These are phyloP conservation scores for Durusdinium trenchii DNA, from an alignment of 73 alveolate genomes.

Conservation along the genomic window DNA sequence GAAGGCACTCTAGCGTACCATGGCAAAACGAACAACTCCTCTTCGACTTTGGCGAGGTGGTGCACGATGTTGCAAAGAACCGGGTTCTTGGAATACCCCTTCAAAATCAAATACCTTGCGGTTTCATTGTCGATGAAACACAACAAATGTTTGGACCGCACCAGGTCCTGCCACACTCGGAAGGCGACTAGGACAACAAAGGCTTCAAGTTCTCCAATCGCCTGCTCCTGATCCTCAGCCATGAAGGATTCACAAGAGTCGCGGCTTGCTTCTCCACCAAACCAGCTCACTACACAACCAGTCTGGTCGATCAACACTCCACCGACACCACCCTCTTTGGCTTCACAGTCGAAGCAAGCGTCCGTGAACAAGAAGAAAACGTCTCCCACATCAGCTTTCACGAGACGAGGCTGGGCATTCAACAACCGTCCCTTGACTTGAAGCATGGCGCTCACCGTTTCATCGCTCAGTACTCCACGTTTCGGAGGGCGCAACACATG, in stretches of 20 bases:
- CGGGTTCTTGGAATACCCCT: background rate
- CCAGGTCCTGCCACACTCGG: background rate
- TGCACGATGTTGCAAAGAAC: background rate
- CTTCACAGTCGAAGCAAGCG: conserved; percentile 5
- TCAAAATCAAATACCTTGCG: background rate
- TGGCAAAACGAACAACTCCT: background rate
- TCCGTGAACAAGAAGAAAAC: background rate
- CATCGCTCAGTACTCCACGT: background rate
- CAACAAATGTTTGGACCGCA: background rate
- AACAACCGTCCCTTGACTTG: background rate
- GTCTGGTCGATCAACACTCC: background rate
- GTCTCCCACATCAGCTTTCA: background rate
- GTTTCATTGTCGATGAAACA: conserved; percentile 24
- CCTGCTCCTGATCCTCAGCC: conserved; percentile 15
- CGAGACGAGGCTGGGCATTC: background rate
- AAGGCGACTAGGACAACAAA: conserved; percentile 15
- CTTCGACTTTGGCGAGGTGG: background rate
- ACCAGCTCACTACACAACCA: background rate
- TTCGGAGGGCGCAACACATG: too few species aligned
- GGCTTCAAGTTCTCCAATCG: conserved; percentile 29
- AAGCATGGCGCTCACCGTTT: background rate
- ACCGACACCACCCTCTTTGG: background rate
- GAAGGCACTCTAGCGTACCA: conserved; percentile 48
- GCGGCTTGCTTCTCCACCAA: background rate
- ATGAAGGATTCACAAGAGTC: background rate